Base-by-base conservation (phyloP, 1,284 basidiomycete species). In the Retiboletus flavoniger region DNA sequence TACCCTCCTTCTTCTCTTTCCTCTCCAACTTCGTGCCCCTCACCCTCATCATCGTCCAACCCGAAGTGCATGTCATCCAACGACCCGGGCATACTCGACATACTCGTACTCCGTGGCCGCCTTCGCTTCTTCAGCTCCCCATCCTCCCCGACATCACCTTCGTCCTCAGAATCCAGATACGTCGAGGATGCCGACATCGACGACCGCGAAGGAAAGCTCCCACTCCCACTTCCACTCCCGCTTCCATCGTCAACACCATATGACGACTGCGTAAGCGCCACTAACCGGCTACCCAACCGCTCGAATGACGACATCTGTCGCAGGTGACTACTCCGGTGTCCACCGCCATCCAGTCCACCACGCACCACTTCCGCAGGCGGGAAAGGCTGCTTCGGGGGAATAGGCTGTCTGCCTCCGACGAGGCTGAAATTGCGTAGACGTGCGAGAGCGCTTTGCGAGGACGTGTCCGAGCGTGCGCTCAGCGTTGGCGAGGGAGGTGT, bases 401-500 rank as follows among this genome's bases (percentile, higher is more conserved):
- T 63, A 7, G 74, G 60, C 61, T 81, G 79, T 59, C 82, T 74
- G 51, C 78, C 68, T 11, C 81, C 76, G 13, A 82, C 83, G 31
- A 91, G 77, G 60, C 89, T 89, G 70, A 95, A 91, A 65, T 92
- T 92, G 41, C 91, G 80, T 24, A 96, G 69, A 11, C 91, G 83
- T 10, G 86, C 83, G n/a, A 95, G 76, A 0, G 91, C 74, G 58
- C 84, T 85, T 60, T 78, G 79, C 55, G 80, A 86, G 0, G 89
- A 91, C 1, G 83, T 84, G 63, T 98, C 95, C 0, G 92, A 95
- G 1, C 92, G 84, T 2, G 96, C 95, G 49, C 91, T 95, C 31
- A 98, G 80, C 0, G 95, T 89, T 0, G 95, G 95, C 1, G 93
- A 96, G 4, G 93, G 92, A 3, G 94, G 94, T 0, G 87, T 76